phyloP scores from a whole-genome alignment of 371 early-diverging fungal species.

The Apophysomyces variabilis region DNA sequence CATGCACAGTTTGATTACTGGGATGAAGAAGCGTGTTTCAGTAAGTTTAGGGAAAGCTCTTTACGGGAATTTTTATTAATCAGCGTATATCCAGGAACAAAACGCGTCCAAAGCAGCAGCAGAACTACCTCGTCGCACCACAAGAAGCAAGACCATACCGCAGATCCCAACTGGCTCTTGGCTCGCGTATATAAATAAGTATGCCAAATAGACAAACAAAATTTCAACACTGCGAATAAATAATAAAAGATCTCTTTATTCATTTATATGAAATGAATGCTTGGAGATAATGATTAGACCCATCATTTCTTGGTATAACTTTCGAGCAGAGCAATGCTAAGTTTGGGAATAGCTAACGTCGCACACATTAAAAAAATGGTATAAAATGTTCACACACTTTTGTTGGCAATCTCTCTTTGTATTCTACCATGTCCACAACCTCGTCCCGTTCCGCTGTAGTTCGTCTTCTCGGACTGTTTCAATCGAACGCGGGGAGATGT shows the following conservation, averaged over 20 bases:
- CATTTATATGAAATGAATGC: too few species aligned
- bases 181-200: slow-evolving; percentile 47
- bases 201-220: slow-evolving; percentile 27
- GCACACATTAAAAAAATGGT: too few species aligned
- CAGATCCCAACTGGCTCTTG: slow-evolving; percentile 41
- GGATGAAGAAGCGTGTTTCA: slow-evolving; percentile 50
- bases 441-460: slow-evolving; percentile 56
- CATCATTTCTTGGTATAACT: too few species aligned
- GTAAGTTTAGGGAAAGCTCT: slow-evolving; percentile 8
- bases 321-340: too few species aligned
- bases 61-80: not conserved
- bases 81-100: slow-evolving; percentile 39
- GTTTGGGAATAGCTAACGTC: too few species aligned
- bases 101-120: slow-evolving; percentile 27
- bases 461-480: slow-evolving; percentile 48
- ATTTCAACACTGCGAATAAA: not conserved
- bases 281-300: too few species aligned
- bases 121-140: slow-evolving; percentile 51
- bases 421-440: slow-evolving; percentile 23
- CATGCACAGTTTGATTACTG: slow-evolving; percentile 41
- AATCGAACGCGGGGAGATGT: slow-evolving; percentile 49
- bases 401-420: too few species aligned
- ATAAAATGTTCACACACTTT: too few species aligned
- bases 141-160: slow-evolving; percentile 47
- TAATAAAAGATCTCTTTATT: slow-evolving; percentile 3